These are phyloP conservation scores for Diaporthe destruens DNA, from an alignment of 2,329 filamentous ascomycete genomes.

Conservation along the genomic window DNA sequence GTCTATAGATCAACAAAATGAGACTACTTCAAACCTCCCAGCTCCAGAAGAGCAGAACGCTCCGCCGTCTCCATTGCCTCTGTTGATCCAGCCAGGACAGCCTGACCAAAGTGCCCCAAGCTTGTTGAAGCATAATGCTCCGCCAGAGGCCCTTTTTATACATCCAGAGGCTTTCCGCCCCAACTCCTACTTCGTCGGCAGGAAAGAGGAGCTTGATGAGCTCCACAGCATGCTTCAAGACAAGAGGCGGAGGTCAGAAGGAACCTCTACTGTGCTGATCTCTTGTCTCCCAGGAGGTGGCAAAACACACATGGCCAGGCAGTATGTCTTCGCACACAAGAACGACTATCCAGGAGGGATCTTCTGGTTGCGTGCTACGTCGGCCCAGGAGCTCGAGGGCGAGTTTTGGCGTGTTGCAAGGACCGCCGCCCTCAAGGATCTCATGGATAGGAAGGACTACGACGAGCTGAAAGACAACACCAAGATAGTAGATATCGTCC, in stretches of 20 bases:
- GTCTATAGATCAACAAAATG: constrained; percentile 40
- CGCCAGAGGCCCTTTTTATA: constrained; percentile 51
- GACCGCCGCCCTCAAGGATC: constrained; percentile 63
- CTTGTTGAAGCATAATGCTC: constrained; percentile 25
- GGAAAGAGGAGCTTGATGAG: constrained; percentile 67
- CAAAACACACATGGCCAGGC: constrained; percentile 76
- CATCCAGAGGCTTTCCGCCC: constrained; percentile 70
- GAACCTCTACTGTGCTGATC: constrained; percentile 73
- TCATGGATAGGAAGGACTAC: constrained; percentile 55
- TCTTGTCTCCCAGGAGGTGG: constrained; percentile 75
- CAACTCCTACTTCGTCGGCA: constrained; percentile 73
- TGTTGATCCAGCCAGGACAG: constrained; percentile 22
- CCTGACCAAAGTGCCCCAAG: not conserved
- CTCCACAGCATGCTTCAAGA: constrained; percentile 72
- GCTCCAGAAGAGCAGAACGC: constrained; percentile 25
- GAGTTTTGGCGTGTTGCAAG: constrained; percentile 76
- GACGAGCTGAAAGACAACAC: constrained; percentile 54
- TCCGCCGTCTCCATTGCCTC: constrained; percentile 43
- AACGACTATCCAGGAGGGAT: constrained; percentile 73
- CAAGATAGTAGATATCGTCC: constrained; percentile 68
- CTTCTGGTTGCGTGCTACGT: constrained; percentile 77
- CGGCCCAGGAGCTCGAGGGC: constrained; percentile 67
- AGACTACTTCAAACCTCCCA: constrained; percentile 32
- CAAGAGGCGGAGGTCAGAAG: constrained; percentile 64
- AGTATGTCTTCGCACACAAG: constrained; percentile 74